Evolutionary conservation across 345 rosid species (phyloP).

Genomic region (Alliaria petiolata): DNA sequence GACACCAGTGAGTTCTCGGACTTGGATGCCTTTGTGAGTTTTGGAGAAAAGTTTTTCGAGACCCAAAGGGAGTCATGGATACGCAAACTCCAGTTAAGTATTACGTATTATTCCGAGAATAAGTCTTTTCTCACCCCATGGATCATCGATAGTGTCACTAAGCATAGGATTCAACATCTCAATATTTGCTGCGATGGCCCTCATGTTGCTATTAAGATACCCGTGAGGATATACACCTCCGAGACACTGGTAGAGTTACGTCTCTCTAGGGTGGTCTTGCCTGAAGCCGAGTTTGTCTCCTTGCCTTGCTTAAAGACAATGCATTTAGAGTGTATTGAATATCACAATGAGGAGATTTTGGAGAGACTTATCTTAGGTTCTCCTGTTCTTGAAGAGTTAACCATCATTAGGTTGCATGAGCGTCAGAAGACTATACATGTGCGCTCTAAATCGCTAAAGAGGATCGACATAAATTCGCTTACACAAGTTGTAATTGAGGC

Average conservation of each 20-base stretch:
- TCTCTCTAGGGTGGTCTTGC: neutral
- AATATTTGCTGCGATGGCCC: neutral
- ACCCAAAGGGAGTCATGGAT: neutral
- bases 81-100: too few species aligned
- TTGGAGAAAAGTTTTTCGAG: neutral
- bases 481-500: neutral
- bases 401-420: neutral
- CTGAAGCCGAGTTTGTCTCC: neutral
- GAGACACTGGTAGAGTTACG: neutral
- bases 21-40: neutral
- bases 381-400: slow-evolving; percentile 6
- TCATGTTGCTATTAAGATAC: neutral
- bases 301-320: slow-evolving; percentile 13
- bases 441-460: slow-evolving; percentile 5
- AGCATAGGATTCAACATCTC: neutral
- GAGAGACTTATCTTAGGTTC: slow-evolving; percentile 11
- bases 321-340: neutral
- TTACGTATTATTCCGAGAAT: too few species aligned
- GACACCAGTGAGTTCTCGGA: neutral
- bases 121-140: neutral
- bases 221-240: neutral
- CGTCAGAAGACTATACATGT: neutral
- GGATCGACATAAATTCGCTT: neutral
- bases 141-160: neutral
- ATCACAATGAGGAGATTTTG: neutral